phyloP scores from a whole-genome alignment of 2,329 filamentous ascomycete species.

The Ramularia endophylla region DNA sequence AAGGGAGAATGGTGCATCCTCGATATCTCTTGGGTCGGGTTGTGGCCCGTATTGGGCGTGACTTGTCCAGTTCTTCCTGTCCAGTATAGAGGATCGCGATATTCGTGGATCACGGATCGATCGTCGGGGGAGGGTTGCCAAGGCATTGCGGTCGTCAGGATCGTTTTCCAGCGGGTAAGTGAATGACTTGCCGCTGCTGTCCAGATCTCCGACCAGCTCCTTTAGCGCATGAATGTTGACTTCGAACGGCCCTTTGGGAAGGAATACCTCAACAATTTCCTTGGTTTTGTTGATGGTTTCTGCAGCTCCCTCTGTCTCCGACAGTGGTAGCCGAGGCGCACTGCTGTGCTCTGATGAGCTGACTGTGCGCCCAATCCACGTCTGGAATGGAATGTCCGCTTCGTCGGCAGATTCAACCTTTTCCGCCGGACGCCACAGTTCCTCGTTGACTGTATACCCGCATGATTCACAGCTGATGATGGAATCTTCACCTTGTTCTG shows the following conservation, averaged over 20 bases:
- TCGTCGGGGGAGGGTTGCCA: constrained; percentile 1
- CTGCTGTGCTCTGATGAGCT: background rate
- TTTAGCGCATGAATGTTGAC: constrained; percentile 62
- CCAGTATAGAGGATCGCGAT: background rate
- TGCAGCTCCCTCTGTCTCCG: background rate
- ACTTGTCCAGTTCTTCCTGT: too few relatives aligned
- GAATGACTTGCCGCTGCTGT: constrained; percentile 48
- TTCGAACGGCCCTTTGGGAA: constrained; percentile 25
- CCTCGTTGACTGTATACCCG: constrained; percentile 76
- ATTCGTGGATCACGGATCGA: constrained; percentile 13
- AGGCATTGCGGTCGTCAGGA: background rate
- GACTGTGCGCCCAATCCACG: constrained; percentile 11
- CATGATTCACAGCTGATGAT: constrained; percentile 71
- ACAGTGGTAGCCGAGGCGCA: background rate
- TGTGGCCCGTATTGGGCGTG: background rate
- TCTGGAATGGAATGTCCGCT: constrained; percentile 5
- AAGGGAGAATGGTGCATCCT: constrained; percentile 49
- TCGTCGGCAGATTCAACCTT: background rate
- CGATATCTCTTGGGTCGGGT: background rate
- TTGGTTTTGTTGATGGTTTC: constrained; percentile 50
- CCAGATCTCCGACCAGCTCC: constrained; percentile 58
- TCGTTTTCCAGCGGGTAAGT: background rate
- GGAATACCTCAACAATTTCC: constrained; percentile 62
- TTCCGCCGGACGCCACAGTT: constrained; percentile 46
- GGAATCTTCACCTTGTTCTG: constrained; percentile 74